Conservation (phyloP, 2,329 filamentous ascomycete species). For the Pseudogymnoascus sp. region DNA sequence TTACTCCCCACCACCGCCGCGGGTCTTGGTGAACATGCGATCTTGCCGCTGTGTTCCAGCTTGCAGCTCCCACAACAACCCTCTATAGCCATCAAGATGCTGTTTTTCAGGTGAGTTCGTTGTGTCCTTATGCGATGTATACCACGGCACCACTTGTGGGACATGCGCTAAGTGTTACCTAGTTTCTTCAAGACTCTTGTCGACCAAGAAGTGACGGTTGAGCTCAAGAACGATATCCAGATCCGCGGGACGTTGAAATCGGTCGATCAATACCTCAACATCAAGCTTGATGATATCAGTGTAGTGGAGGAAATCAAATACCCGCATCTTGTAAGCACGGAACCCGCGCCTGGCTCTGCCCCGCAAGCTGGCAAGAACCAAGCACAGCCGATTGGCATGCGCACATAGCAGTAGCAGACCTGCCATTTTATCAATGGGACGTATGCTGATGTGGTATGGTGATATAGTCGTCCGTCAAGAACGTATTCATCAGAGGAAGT, state of each 20-base stretch:
- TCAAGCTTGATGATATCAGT: conserved; percentile 92
- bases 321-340: conserved; percentile 67
- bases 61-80: conserved; percentile 2
- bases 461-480: conserved; percentile 62
- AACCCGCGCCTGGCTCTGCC: neutral
- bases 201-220: conserved; percentile 93
- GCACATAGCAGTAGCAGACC: neutral
- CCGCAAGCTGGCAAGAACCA: neutral
- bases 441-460: neutral
- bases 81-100: conserved; percentile 26
- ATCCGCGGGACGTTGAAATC: conserved; percentile 93
- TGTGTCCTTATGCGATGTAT: neutral
- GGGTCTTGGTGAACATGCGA: conserved; percentile 4
- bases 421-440: neutral
- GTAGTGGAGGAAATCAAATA: conserved; percentile 93
- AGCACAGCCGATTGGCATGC: neutral
- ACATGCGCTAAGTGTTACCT: conserved; percentile 15
- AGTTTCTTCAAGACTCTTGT: conserved; percentile 99
- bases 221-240: conserved; percentile 98
- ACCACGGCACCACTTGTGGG: neutral
- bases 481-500: conserved; percentile 69
- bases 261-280: conserved; percentile 98
- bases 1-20: neutral
- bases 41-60: neutral
- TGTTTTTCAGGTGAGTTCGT: conserved; percentile 32